Percentiles rank a stretch among this genome's conserved stretches.
These are phyloP conservation scores for Apiosordaria backusii DNA, from an alignment of 495 filamentous ascomycete genomes.

Conservation along the genomic window DNA sequence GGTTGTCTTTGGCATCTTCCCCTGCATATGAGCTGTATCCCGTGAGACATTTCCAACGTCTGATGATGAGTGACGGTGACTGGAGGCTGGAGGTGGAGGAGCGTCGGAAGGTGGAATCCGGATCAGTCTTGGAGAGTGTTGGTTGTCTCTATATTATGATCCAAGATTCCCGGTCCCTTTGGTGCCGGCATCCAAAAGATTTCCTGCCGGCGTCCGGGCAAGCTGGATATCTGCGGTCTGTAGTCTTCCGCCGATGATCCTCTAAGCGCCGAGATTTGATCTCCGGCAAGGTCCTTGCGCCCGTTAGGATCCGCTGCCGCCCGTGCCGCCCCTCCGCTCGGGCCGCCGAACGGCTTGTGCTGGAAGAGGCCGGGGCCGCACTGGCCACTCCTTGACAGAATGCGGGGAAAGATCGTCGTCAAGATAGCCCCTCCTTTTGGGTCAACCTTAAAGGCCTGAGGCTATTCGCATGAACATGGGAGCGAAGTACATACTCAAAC, in stretches of 20 bases:
- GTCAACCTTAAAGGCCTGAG: neutral
- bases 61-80: neutral
- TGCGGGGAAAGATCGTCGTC: neutral
- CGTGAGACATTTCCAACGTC: neutral
- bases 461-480: neutral
- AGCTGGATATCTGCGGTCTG: neutral
- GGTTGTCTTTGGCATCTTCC: neutral
- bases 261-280: neutral
- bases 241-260: neutral
- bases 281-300: neutral
- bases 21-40: neutral
- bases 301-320: neutral
- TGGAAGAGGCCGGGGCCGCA: neutral
- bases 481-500: no score
- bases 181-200: no score
- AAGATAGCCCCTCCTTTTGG: neutral
- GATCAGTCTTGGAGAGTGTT: neutral
- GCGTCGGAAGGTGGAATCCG: neutral
- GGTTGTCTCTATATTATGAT: neutral
- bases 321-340: neutral
- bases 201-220: neutral
- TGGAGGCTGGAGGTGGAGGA: neutral
- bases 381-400: neutral
- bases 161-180: neutral
- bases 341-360: neutral